Evolutionary conservation across 805 yeast genomes (phyloP).

Genomic region (Kluyveromyces lactis): DNA sequence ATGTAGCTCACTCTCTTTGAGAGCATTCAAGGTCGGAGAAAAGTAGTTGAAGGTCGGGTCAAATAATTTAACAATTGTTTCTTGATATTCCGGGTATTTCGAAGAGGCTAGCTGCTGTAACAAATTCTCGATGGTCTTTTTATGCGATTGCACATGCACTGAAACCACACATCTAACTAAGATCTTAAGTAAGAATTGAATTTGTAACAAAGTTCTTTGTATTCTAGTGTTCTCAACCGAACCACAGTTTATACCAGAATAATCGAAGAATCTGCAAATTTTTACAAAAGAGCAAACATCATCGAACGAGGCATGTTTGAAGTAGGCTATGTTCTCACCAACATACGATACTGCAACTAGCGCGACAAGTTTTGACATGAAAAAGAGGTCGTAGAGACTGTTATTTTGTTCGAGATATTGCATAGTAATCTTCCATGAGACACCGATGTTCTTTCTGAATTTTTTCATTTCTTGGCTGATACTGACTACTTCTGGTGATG

Average conservation of each 20-base stretch:
- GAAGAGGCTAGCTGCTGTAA: not conserved
- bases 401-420: not conserved
- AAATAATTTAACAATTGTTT: not conserved
- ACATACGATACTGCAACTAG: constrained; percentile 5
- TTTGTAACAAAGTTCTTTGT: not conserved
- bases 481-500: not conserved
- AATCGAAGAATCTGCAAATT: constrained; percentile 2
- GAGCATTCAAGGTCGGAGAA: not conserved
- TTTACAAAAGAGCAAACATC: constrained; percentile 5
- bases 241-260: not conserved
- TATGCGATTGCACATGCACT: not conserved
- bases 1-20: constrained; percentile 2
- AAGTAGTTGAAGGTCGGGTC: not conserved
- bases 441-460: constrained; percentile 1
- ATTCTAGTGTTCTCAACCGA: not conserved
- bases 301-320: not conserved
- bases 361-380: not conserved
- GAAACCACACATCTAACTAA: not conserved
- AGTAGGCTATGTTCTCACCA: constrained; percentile 7
- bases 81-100: not conserved
- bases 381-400: constrained; percentile 3
- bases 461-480: not conserved
- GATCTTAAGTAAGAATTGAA: not conserved
- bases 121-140: not conserved
- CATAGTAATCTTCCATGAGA: constrained; percentile 6